phyloP scores from a whole-genome alignment of 441 rosid species.

The Populus hybrid region DNA sequence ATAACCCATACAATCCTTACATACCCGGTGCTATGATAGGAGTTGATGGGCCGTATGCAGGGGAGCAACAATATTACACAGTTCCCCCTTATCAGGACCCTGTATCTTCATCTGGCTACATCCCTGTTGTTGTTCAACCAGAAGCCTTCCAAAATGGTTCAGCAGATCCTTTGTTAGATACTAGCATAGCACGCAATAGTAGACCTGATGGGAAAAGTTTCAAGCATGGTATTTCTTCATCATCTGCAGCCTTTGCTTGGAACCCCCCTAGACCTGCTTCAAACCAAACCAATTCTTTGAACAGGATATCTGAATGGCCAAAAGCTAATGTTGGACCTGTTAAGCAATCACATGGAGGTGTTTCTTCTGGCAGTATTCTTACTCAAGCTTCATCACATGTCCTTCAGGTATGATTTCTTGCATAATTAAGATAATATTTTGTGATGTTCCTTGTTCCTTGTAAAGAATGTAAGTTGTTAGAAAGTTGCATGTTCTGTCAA shows the following conservation, averaged over 20 bases:
- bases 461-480: neutral
- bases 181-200: slow-evolving; percentile 37
- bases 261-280: slow-evolving; percentile 44
- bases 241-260: slow-evolving; percentile 43
- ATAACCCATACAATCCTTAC: slow-evolving; percentile 88
- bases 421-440: neutral
- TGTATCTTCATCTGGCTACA: slow-evolving; percentile 53
- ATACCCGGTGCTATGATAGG: slow-evolving; percentile 80
- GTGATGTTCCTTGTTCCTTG: neutral
- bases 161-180: slow-evolving; percentile 44
- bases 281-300: slow-evolving; percentile 39
- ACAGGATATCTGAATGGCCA: slow-evolving; percentile 39
- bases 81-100: slow-evolving; percentile 58
- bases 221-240: slow-evolving; percentile 43
- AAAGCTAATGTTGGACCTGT: slow-evolving; percentile 45
- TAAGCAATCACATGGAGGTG: slow-evolving; percentile 41
- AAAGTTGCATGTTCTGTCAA: neutral
- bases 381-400: slow-evolving; percentile 36
- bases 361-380: slow-evolving; percentile 38
- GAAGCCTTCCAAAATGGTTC: slow-evolving; percentile 40
- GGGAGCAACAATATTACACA: slow-evolving; percentile 66
- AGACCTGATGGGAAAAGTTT: slow-evolving; percentile 49
- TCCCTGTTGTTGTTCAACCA: slow-evolving; percentile 56
- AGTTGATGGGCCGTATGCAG: slow-evolving; percentile 55
- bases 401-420: slow-evolving; percentile 43